Base-by-base conservation (phyloP, 805 yeast species). In the Priceomyces haplophilus region DNA sequence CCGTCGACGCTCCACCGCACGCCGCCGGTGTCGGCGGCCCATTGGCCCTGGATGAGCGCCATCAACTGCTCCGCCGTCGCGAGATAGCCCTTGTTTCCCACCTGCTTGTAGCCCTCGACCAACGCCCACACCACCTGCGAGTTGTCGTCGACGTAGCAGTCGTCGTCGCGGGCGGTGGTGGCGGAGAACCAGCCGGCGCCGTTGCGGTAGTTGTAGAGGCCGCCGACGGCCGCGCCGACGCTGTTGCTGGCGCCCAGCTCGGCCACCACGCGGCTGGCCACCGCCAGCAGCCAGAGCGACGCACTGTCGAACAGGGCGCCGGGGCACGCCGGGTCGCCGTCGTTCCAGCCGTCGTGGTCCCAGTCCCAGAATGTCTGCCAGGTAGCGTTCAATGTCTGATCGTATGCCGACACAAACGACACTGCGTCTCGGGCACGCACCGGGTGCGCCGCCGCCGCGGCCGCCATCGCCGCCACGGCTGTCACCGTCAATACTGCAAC, bases 71-170 rank as follows among this genome's bases (percentile, higher is more conserved):
- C 21, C 4, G 57, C 57, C 7, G 30, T 39, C 4, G 43, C 34
- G 31, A 53, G 41, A 40, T 49, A 48, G 12, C 37, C 42, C 13
- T 34, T 19, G 30, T 49, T 40, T 4, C 42, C 21, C 7, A 52
- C 47, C 4, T 42, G 12, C 19, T 43, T 36, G 39, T 44, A 52
- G 1, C 53, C 56, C 4, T 54, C 58, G 7, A 45, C 8, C 29
- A 45, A 45, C 3, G 50, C 56, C 53, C 56, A 55, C 7, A 42
- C 42, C 2, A 49, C 50, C 34, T 55, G 60, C 2, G 55, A 44
- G 36, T 53, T 51, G 41, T 55, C 60, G 37, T 55, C 60, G 25
- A 48, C 47, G 38, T 53, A 55, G 23, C 50, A 46, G 31, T 55
- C 58, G 13, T 27, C 34, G 37, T 49, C 50, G 16, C 42, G 43